Conservation (phyloP, 2,329 filamentous ascomycete genomes). For the Phaeophleospora eucalypticola region DNA sequence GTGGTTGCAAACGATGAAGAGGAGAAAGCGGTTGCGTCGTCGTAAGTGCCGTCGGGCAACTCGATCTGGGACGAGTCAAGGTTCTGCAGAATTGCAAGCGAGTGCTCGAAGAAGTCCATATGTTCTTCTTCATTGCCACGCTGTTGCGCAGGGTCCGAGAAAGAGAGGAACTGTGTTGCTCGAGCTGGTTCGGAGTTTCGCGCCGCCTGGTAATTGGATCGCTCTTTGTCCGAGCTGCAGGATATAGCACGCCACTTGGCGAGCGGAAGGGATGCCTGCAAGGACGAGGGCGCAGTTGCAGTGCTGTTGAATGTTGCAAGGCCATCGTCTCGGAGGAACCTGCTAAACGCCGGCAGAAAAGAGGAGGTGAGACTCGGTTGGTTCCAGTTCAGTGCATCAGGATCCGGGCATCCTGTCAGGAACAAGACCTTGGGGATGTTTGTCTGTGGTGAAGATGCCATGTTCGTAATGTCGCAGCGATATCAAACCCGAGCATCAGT, state of each 20-base stretch:
- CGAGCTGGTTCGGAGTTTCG: neutral
- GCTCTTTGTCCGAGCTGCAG: neutral
- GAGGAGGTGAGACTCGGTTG: slow-evolving; percentile 47
- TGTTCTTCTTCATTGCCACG: slow-evolving; percentile 28
- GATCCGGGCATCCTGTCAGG: slow-evolving; percentile 59
- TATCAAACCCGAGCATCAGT: too few relatives aligned
- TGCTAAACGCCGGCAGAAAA: slow-evolving; percentile 34
- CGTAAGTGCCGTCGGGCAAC: slow-evolving; percentile 20
- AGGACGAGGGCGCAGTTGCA: neutral
- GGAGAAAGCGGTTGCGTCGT: slow-evolving; percentile 37
- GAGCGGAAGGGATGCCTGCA: slow-evolving; percentile 11
- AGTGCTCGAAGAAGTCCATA: slow-evolving; percentile 72
- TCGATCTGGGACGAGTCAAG: slow-evolving; percentile 59
- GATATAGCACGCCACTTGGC: slow-evolving; percentile 27
- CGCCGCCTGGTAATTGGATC: neutral
- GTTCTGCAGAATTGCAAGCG: slow-evolving; percentile 65
- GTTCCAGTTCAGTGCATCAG: slow-evolving; percentile 53
- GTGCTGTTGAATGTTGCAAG: slow-evolving; percentile 3
- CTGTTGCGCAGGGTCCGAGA: slow-evolving; percentile 7
- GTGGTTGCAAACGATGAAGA: slow-evolving; percentile 33
- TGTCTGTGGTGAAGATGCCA: too few relatives aligned
- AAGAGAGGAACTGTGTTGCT: slow-evolving; percentile 29
- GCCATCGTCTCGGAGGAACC: slow-evolving; percentile 18
- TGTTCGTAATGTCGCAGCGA: too few relatives aligned
- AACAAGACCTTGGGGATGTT: slow-evolving; percentile 40